Conservation (phyloP, 78 protist species). For the Planoprotostelium fungivorum region DNA sequence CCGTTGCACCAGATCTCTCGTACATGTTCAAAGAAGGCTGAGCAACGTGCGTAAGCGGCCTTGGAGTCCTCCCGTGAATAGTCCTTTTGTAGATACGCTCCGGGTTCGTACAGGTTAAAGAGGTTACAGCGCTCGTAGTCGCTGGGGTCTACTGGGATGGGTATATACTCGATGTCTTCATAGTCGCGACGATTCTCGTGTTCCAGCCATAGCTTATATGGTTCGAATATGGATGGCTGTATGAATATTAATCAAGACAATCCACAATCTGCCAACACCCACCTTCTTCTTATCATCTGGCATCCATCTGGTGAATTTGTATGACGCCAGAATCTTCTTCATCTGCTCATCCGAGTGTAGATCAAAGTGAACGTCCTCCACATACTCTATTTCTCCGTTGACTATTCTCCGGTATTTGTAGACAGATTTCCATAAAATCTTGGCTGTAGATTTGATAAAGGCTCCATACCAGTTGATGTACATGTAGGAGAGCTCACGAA, state of each 20-base stretch:
- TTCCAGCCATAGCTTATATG: slow-evolving; percentile 1
- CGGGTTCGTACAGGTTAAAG: slow-evolving; percentile 1
- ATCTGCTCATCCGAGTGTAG: slow-evolving; percentile 1
- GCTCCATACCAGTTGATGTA: background rate
- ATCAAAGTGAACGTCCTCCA: slow-evolving; percentile 1
- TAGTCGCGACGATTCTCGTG: slow-evolving; percentile 2
- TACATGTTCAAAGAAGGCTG: slow-evolving; percentile 1
- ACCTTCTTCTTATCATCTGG: slow-evolving; percentile 1
- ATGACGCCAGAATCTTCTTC: slow-evolving; percentile 1
- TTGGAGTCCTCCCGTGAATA: slow-evolving; percentile 1
- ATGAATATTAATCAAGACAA: background rate
- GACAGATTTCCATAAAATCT: background rate
- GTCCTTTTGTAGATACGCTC: background rate
- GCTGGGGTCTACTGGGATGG: slow-evolving; percentile 2
- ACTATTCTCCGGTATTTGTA: slow-evolving; percentile 1
- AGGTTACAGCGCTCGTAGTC: slow-evolving; percentile 2
- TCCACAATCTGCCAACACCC: slow-evolving; percentile 2
- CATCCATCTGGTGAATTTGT: slow-evolving; percentile 1
- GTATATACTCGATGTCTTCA: slow-evolving; percentile 1
- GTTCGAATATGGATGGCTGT: slow-evolving; percentile 1
- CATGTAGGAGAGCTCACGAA: slow-evolving; percentile 1
- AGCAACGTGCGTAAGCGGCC: slow-evolving; percentile 2
- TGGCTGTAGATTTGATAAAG: slow-evolving; percentile 1
- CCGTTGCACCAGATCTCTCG: slow-evolving; percentile 1
- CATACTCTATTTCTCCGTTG: slow-evolving; percentile 1